phyloP scores from a whole-genome alignment of 2,329 filamentous ascomycete species.

The Neofusicoccum umdonicola region DNA sequence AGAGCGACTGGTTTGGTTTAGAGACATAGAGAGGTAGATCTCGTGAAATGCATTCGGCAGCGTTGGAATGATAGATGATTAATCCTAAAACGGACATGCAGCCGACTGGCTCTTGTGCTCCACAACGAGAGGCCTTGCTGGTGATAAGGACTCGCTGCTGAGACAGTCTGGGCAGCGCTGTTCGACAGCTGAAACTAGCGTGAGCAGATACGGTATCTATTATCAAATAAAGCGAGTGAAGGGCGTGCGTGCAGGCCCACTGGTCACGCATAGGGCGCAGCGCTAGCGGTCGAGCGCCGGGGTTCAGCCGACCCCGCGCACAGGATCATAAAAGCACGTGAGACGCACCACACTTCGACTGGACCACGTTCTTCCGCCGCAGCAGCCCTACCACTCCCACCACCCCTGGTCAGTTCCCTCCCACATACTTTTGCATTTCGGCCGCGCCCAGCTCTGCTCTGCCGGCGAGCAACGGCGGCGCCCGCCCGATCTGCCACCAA shows the following conservation, averaged over 20 bases:
- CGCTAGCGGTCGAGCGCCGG: background rate
- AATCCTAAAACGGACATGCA: background rate
- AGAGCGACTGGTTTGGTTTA: background rate
- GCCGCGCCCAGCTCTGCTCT: background rate
- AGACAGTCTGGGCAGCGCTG: too few species aligned
- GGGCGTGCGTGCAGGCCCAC: too few species aligned
- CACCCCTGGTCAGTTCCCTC: conserved; percentile 8
- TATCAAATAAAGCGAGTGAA: too few species aligned
- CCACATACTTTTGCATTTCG: background rate
- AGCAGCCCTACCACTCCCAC: background rate
- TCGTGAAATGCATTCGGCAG: too few species aligned
- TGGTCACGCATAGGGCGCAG: background rate
- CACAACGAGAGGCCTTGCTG: too few species aligned
- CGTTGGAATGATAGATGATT: too few species aligned
- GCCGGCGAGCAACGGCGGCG: background rate
- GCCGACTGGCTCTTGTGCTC: background rate
- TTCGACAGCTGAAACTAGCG: too few species aligned
- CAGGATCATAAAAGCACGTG: background rate
- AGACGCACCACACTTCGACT: background rate
- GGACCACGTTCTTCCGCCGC: background rate
- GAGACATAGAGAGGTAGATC: background rate
- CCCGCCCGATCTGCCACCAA: background rate
- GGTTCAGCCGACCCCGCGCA: background rate
- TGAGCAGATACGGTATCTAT: too few species aligned
- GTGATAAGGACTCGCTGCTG: too few species aligned